Evolutionary conservation across 495 filamentous ascomycete species (phyloP).

Genomic region (Neurospora sp.): DNA sequence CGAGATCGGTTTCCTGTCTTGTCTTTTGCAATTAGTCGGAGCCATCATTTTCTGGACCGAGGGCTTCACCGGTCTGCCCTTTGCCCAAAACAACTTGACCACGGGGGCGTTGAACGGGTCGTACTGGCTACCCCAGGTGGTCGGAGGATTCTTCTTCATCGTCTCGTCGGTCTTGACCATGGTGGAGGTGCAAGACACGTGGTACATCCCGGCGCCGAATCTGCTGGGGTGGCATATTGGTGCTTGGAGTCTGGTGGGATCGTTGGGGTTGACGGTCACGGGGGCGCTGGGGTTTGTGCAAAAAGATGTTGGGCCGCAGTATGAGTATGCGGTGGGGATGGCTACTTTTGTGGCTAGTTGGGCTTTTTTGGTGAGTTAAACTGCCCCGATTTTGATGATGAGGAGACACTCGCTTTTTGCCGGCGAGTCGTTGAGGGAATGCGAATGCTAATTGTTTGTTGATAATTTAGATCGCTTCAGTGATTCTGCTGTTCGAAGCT

Average conservation of each 20-base stretch:
- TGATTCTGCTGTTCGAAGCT: conserved; percentile 57
- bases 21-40: conserved; percentile 47
- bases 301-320: conserved; percentile 26
- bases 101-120: conserved; percentile 34
- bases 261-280: conserved; percentile 59
- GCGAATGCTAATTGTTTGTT: not conserved
- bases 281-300: conserved; percentile 48
- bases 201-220: conserved; percentile 43
- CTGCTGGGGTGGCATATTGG: conserved; percentile 48
- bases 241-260: conserved; percentile 38
- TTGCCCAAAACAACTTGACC: conserved; percentile 37
- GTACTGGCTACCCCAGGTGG: conserved; percentile 60
- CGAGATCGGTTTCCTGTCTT: conserved; percentile 62
- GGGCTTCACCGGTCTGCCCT: conserved; percentile 54
- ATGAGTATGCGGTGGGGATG: conserved; percentile 45
- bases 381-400: not conserved
- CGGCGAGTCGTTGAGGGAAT: not conserved
- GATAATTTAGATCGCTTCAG: conserved; percentile 38
- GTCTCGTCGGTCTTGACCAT: conserved; percentile 52
- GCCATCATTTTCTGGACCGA: conserved; percentile 62
- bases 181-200: conserved; percentile 57
- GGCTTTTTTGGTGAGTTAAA: conserved; percentile 45
- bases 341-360: conserved; percentile 61
- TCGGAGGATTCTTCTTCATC: conserved; percentile 57
- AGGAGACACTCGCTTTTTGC: not conserved